Percentiles rank a stretch among this genome's conserved stretches.
Evolutionary conservation across 192 early-diverging fungal genomes (phyloP).

Genomic region (Chytriomyces hyalinus): DNA sequence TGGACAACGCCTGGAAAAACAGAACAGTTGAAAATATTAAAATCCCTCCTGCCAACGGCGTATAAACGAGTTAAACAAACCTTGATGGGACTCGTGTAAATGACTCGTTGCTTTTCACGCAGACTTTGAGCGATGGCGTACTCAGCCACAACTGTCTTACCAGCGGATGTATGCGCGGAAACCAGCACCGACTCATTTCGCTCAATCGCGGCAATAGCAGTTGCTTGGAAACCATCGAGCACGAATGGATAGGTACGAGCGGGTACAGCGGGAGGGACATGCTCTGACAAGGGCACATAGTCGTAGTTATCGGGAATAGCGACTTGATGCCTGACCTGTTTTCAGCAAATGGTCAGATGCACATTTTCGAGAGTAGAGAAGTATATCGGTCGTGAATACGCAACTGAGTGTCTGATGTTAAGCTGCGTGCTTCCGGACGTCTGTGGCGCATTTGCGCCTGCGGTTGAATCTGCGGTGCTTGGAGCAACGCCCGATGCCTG

Average conservation of each 20-base stretch:
- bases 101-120: constrained; percentile 88
- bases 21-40: not conserved
- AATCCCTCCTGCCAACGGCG: not conserved
- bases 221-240: constrained; percentile 94
- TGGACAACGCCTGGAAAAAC: constrained; percentile 78
- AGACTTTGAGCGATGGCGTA: constrained; percentile 94
- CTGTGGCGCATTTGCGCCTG: not conserved
- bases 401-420: constrained; percentile 43
- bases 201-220: constrained; percentile 86
- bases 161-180: constrained; percentile 94
- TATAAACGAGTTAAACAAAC: constrained; percentile 37
- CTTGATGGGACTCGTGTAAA: constrained; percentile 98
- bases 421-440: constrained; percentile 13
- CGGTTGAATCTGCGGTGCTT: not conserved
- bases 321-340: constrained; percentile 90
- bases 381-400: not conserved
- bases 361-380: not conserved
- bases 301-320: constrained; percentile 84
- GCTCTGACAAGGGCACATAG: constrained; percentile 87
- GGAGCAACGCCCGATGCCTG: not conserved
- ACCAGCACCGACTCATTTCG: constrained; percentile 94
- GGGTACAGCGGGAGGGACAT: constrained; percentile 77
- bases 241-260: constrained; percentile 88
- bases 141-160: constrained; percentile 99
- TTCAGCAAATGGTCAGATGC: not conserved